A percentile compares a stretch with the other conserved stretches of the same genome.
Evolutionary conservation across 352 stramenopile genomes (phyloP).

Genomic region (Phytophthora palmivora): DNA sequence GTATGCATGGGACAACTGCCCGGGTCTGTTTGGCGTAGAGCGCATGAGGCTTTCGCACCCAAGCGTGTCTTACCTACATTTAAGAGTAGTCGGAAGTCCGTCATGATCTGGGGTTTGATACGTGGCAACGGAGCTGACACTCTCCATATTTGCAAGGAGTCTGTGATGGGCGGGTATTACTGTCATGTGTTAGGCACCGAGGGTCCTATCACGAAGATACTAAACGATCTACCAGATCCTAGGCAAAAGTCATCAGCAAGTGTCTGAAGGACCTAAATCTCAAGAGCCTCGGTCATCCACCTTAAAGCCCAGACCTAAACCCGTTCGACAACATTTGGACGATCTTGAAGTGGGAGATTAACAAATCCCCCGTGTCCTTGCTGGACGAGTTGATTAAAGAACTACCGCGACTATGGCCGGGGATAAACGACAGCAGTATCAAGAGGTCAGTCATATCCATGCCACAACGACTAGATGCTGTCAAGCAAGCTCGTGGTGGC

Average conservation of each 20-base stretch:
- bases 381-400: constrained; percentile 1
- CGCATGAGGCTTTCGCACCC: too few relatives aligned
- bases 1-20: too few relatives aligned
- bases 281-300: not conserved
- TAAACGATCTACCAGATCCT: not conserved
- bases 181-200: not conserved
- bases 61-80: constrained; percentile 4
- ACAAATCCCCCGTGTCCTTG: not conserved
- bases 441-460: not conserved
- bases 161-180: not conserved
- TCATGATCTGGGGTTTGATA: not conserved
- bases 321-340: constrained; percentile 9
- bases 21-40: too few relatives aligned
- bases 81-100: not conserved
- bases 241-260: not conserved
- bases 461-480: not conserved
- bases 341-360: constrained; percentile 7
- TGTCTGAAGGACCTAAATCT: constrained; percentile 1
- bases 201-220: not conserved
- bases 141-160: constrained; percentile 2
- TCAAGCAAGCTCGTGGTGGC: not conserved
- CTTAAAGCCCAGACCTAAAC: constrained; percentile 11
- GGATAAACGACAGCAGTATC: not conserved
- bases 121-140: not conserved
- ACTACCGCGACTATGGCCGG: not conserved